Evolutionary conservation across 257 asterid species (phyloP).

Genomic region (Asclepias syriaca): DNA sequence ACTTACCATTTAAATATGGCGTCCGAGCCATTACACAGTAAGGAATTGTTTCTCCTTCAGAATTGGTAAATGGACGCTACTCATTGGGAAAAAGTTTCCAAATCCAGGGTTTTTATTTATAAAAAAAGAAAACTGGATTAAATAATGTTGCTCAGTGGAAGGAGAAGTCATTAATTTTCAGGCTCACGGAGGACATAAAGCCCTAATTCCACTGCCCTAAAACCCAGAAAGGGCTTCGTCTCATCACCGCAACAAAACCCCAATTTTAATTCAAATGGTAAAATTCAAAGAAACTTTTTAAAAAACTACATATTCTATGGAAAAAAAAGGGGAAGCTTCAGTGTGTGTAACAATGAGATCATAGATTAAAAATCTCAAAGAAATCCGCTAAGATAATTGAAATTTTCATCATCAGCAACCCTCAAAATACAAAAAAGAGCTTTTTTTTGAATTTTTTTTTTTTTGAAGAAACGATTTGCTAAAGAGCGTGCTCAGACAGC

Average conservation of each 20-base stretch:
- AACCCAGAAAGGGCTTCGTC: slow-evolving; percentile 28
- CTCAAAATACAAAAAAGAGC: background rate
- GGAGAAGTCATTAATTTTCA: slow-evolving; percentile 43
- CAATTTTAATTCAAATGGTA: slow-evolving; percentile 1
- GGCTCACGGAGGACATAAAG: slow-evolving; percentile 40
- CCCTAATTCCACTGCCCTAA: slow-evolving; percentile 43
- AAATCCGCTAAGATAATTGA: slow-evolving; percentile 88
- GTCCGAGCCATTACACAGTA: slow-evolving; percentile 77
- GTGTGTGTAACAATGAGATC: slow-evolving; percentile 98
- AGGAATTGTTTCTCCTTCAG: slow-evolving; percentile 52
- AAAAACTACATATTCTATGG: no score
- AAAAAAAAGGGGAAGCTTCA: slow-evolving; percentile 38
- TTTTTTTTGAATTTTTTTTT: no score
- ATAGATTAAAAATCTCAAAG: slow-evolving; percentile 65
- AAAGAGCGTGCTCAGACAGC: slow-evolving; percentile 60
- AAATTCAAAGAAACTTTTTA: no score
- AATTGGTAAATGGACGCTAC: slow-evolving; percentile 86
- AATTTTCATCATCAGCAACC: slow-evolving; percentile 61
- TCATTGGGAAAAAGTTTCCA: no score
- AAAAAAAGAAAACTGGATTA: no score
- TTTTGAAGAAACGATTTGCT: background rate
- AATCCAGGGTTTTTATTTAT: background rate
- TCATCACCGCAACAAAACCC: slow-evolving; percentile 42
- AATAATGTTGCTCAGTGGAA: slow-evolving; percentile 47
- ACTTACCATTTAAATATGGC: slow-evolving; percentile 30